Base-by-base conservation (phyloP, 306 rosid species). In the Gynostemma pentaphyllum region DNA sequence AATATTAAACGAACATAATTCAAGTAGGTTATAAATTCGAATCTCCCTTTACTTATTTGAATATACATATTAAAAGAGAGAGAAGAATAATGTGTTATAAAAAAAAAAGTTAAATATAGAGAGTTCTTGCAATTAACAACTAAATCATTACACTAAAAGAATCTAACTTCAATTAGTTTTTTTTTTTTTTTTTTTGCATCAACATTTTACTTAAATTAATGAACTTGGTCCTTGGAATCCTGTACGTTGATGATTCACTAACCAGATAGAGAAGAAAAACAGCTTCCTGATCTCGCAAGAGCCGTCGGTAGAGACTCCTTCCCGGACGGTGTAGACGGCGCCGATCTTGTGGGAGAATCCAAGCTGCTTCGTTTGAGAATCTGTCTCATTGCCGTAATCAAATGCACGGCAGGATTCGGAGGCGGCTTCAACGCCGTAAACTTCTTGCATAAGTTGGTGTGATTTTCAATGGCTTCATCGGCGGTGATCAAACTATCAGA, bases 321-420 rank as follows among this genome's bases (percentile, higher is more conserved):
- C 46, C 7, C 49, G 62, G 29, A 66, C 28, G 95, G 85, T 15
- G 82, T 78, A 14, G 88, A 76, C 57, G 88, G 80, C 56, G 81
- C 19, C 6, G 45, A 81, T 56, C 97, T 85, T 10, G 64, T 26
- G 7, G 97, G 88, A 32, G 95, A 87, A 71, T 87, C 95, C 79
- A 92, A 75, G 70, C 85, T 88, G 62, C n/a, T n/a, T n/a, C 83
- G 74, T 51, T 85, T 74, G 49, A 92, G 88, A 82, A 92, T 84
- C 62, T 88, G 96, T 68, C 88, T 81, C 95, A 92, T 76, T 42
- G 99, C 99, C 19, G 90, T 75, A 14, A 92, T 88, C 83, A 92
- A 81, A 78, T 81, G 94, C 39, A 79, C 70, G 2, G 96, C 48
- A 0, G 99, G 94, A 52, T 92, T 79, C 4, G 77, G 79, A 41